These are phyloP conservation scores for Rosa multiflora DNA, from an alignment of 306 rosid genomes.

Conservation along the genomic window DNA sequence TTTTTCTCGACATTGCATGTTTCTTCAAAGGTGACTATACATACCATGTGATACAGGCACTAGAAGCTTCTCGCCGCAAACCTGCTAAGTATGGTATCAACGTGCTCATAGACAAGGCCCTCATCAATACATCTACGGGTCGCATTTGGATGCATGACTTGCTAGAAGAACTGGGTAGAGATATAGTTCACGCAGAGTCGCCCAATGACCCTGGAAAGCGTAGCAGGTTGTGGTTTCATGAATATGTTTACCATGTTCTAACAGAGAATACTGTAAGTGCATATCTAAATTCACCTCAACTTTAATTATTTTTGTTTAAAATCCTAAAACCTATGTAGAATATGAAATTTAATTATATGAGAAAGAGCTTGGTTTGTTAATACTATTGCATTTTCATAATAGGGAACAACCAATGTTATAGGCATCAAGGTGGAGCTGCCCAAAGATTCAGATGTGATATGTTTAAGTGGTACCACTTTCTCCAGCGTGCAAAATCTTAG, in stretches of 20 bases:
- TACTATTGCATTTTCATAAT: conserved; percentile 16
- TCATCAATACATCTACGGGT: too few relatives aligned
- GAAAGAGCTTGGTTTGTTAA: conserved; percentile 2
- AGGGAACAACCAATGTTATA: conserved; percentile 29
- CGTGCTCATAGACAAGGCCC: conserved; percentile 24
- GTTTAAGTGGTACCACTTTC: conserved; percentile 11
- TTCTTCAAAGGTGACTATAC: conserved; percentile 19
- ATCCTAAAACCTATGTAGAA: too few relatives aligned
- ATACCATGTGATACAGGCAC: conserved; percentile 13
- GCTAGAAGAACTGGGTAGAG: conserved; percentile 37
- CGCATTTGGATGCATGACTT: conserved; percentile 35
- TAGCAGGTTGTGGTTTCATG: conserved; percentile 31
- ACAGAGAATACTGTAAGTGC: neutral
- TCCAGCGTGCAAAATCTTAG: neutral
- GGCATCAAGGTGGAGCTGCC: conserved; percentile 2
- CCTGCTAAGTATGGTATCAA: neutral
- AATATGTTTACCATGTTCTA: conserved; percentile 22
- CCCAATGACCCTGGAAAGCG: conserved; percentile 18
- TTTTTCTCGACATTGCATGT: conserved; percentile 38
- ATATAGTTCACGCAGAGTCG: conserved; percentile 22
- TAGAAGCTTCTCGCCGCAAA: conserved; percentile 27
- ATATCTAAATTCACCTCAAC: neutral
- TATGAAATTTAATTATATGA: neutral
- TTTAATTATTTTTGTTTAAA: neutral
- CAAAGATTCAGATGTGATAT: neutral